Percentiles rank a stretch among this genome's conserved stretches.
Conservation (phyloP, 2,329 filamentous ascomycete species). For the Stagonosporopsis cucurbitacearum region DNA sequence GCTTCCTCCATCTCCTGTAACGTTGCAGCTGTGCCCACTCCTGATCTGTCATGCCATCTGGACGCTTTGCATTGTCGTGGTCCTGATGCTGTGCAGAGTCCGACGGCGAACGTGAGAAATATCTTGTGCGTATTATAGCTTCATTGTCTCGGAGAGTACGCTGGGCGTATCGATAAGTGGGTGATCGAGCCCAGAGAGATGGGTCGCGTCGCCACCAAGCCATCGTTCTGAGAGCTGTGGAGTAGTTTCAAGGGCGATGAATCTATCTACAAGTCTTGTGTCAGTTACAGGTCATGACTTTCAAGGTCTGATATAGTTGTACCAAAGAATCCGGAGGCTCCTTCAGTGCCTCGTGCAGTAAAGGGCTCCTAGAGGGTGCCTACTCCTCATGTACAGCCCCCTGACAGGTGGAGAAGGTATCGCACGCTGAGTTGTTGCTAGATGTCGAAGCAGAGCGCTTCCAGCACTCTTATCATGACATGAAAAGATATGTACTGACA, state of each 20-base stretch:
- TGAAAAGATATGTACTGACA: neutral
- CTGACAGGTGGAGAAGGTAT: neutral
- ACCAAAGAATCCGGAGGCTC: neutral
- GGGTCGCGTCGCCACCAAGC: constrained; percentile 40
- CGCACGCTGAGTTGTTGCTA: neutral
- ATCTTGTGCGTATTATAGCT: constrained; percentile 32
- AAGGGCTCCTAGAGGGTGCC: constrained; percentile 3
- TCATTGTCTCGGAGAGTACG: constrained; percentile 33
- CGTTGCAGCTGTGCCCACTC: constrained; percentile 42
- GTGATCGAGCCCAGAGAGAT: constrained; percentile 28
- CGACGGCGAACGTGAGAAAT: constrained; percentile 37
- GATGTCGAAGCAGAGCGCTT: neutral
- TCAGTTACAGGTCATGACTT: neutral
- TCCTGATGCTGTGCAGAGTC: constrained; percentile 32
- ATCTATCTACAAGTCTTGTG: neutral
- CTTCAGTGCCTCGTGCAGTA: neutral
- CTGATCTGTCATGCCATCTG: constrained; percentile 35
- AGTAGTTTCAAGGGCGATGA: neutral
- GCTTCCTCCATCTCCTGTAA: constrained; percentile 37
- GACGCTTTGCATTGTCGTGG: constrained; percentile 22
- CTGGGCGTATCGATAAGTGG: constrained; percentile 33
- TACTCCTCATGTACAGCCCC: neutral
- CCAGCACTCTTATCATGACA: neutral
- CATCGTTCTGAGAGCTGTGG: neutral
- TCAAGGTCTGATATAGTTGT: neutral